Percentiles rank a stretch among this genome's conserved stretches.
These are phyloP conservation scores for Elaeagnus macrophylla DNA, from an alignment of 306 rosid genomes.

Conservation along the genomic window DNA sequence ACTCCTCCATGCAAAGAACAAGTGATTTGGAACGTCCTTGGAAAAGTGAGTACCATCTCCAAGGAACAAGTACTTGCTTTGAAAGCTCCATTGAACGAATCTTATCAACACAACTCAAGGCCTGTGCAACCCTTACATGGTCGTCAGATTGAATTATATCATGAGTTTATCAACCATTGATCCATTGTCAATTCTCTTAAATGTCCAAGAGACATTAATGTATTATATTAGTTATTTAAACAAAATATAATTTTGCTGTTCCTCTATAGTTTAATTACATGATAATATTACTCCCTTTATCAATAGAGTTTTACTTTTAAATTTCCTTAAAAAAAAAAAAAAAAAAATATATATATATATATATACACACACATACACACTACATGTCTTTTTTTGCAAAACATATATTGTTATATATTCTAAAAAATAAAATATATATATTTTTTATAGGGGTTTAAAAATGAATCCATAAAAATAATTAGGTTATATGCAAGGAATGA, in stretches of 20 bases:
- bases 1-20: constrained; percentile 78
- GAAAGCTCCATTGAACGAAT: constrained; percentile 39
- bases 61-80: constrained; percentile 43
- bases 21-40: constrained; percentile 28
- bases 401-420: too few species aligned
- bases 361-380: too few species aligned
- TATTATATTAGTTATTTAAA: background rate
- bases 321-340: too few species aligned
- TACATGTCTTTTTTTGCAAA: too few species aligned
- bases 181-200: background rate
- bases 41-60: constrained; percentile 59
- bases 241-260: background rate
- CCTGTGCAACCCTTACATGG: constrained; percentile 62
- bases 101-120: constrained; percentile 53
- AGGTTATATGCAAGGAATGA: too few species aligned
- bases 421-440: too few species aligned
- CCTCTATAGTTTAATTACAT: too few species aligned
- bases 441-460: too few species aligned
- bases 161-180: constrained; percentile 4
- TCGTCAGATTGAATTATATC: constrained; percentile 37
- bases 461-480: too few species aligned
- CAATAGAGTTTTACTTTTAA: too few species aligned
- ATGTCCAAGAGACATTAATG: background rate
- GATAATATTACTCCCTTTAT: too few species aligned
- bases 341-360: too few species aligned